Evolutionary conservation across 75 land plant species (phyloP), one percentile per base, ranked within the genome.

Genomic region (Picea glauca): DNA sequence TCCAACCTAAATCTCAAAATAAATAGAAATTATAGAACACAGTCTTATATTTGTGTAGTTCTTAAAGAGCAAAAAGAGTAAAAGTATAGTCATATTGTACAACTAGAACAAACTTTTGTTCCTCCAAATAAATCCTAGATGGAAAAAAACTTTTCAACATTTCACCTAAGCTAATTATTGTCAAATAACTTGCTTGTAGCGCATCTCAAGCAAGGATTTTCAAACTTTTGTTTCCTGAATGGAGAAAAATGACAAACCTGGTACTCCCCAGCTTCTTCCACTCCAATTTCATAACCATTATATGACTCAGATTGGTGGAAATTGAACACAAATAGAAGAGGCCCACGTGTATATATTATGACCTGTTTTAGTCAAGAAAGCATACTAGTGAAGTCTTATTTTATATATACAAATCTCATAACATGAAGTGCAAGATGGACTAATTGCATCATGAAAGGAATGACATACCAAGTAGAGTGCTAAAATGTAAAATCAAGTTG

Each of bases 191-290:
- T 23, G 33, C n/a, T 43, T 31, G 56, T 30, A 54, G 9, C 15
- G 15, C 38, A 40, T 56, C 0, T 79, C 80, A 78, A 13, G 56
- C 26, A 79, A 31, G 8, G 9, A 40, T 78, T 13, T 76, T 76
- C 1, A 15, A 20, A 13, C 4, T 70, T 33, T 12, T 30, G 18
- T 66, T 21, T 70, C 54, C 33, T 63, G 43, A 33, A 21, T 54
- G 14, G 11, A 73, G 46, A 17, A 30, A 30, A 46, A 58, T 33
- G 35, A 77, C 88, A 81, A 84, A 96, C 99, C 85, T 91, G 87
- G 88, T 94, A 97, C 76, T 94, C 98, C 61, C 99, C 99, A 79
- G 99, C 98, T 86, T 95, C 96, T 80, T 86, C 93, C 0, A 93
- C 94, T 56, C 93, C 93, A 8, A 94, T 80, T 74, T 75, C 38